These are phyloP conservation scores for Knoxdaviesia proteae DNA, from an alignment of 2,329 filamentous ascomycete genomes.

Conservation along the genomic window DNA sequence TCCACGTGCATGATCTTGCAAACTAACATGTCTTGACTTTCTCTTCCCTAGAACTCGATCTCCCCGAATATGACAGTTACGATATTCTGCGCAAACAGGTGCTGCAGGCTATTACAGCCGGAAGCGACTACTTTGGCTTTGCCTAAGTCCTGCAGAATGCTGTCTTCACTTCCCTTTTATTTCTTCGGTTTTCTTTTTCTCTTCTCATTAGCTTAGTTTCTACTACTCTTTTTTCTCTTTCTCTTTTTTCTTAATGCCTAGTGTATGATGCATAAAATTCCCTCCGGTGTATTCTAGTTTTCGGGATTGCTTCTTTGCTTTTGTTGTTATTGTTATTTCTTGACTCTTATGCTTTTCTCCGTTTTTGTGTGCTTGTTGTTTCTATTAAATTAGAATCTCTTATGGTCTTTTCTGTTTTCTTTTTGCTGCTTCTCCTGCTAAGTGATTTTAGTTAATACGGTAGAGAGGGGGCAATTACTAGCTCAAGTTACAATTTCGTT, in stretches of 20 bases:
- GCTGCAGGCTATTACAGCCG: conserved; percentile 91
- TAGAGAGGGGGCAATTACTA: no score
- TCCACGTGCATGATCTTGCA: not conserved
- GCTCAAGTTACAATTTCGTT: no score
- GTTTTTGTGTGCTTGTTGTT: conserved; percentile 1
- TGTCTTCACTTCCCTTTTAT: conserved; percentile 2
- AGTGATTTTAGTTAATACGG: no score
- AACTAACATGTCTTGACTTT: not conserved
- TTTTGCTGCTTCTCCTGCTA: not conserved
- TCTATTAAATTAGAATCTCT: not conserved
- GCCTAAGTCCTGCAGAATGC: conserved; percentile 35
- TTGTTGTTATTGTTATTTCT: not conserved
- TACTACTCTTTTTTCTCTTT: conserved; percentile 1
- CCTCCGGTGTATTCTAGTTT: not conserved
- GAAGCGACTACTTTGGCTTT: conserved; percentile 94
- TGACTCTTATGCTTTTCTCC: not conserved
- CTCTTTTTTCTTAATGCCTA: not conserved
- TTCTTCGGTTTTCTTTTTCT: conserved; percentile 2
- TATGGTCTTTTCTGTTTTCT: not conserved
- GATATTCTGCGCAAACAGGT: conserved; percentile 72
- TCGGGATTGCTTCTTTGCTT: not conserved
- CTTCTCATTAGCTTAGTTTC: conserved; percentile 3
- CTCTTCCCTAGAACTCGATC: conserved; percentile 57
- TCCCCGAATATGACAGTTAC: conserved; percentile 95
- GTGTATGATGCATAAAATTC: not conserved